A percentile compares a stretch with the other conserved stretches of the same genome.
These are phyloP conservation scores for Bonia amplexicaulis DNA, from an alignment of 176 grass and related monocot species.

Conservation along the genomic window DNA sequence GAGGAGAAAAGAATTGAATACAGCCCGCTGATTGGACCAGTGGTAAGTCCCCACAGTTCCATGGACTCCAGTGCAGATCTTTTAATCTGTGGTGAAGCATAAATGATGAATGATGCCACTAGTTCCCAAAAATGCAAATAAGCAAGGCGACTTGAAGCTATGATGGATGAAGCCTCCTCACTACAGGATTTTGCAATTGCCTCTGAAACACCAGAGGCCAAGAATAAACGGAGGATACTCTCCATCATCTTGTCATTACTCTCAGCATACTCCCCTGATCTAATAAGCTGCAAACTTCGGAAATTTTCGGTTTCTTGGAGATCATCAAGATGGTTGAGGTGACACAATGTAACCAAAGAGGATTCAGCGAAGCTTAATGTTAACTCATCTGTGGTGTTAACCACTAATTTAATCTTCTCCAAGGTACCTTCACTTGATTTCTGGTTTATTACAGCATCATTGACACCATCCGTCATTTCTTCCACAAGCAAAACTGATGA, in stretches of 20 bases:
- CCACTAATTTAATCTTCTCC: conserved; percentile 54
- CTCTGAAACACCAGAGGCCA: conserved; percentile 72
- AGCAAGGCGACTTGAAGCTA: conserved; percentile 58
- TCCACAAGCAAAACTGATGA: conserved; percentile 79
- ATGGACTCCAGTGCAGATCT: conserved; percentile 75
- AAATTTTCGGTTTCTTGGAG: conserved; percentile 40
- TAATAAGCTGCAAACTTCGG: conserved; percentile 38
- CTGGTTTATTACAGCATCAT: conserved; percentile 43
- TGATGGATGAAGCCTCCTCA: conserved; percentile 57
- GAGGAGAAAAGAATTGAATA: conserved; percentile 88
- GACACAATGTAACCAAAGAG: conserved; percentile 62
- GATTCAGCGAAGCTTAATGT: conserved; percentile 52
- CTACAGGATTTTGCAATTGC: conserved; percentile 56
- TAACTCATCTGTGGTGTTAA: conserved; percentile 50
- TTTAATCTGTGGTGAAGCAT: conserved; percentile 61
- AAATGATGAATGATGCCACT: conserved; percentile 68
- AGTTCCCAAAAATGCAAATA: conserved; percentile 82
- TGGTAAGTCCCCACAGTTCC: conserved; percentile 86
- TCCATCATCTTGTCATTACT: conserved; percentile 59
- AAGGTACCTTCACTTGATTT: conserved; percentile 31
- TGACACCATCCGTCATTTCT: conserved; percentile 63
- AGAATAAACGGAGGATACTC: conserved; percentile 77
- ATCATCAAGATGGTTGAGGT: conserved; percentile 49
- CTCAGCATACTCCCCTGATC: conserved; percentile 49
- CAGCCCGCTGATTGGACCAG: conserved; percentile 60